Evolutionary conservation across 805 yeast genomes (phyloP), one percentile per base, ranked within the genome.

Genomic region (Nakazawaea holstii): DNA sequence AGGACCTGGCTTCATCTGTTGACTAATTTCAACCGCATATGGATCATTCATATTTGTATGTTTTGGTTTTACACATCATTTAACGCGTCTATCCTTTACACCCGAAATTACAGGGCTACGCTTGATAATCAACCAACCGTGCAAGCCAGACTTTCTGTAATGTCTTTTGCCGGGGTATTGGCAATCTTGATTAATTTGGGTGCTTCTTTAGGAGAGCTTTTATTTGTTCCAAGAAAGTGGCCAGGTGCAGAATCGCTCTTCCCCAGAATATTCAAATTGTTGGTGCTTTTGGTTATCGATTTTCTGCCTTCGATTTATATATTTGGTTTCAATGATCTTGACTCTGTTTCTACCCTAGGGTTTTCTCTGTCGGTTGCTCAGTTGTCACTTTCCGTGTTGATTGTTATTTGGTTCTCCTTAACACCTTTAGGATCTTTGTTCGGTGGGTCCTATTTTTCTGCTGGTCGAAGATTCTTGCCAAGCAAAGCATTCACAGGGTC

Each of bases 51-150:
- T 58, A 68, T 81, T 35, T 72, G 87, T 1, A 68, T 80, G 31
- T 87, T 84, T 61, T 87, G 96, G 96, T 77, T 80, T 49, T 87
- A 80, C 58, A 84, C 90, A 0, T 61, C 82, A 39, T 76, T 75
- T 59, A 85, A 87, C 59, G 70, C 90, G 0, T 82, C 87, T 1
- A 74, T 86, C 0, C 66, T 87, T 28, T 87, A 84, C 60, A 82
- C 89, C 0, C 65, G 66, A 35, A 66, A 76, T 45, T 85, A 84
- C 57, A 67, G 68, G 43, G 79, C 77, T 35, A 59, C 69, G 6
- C 53, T 70, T 40, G 75, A 85, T 55, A 82, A 78, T 58, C 76
- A 74, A 30, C 95, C 96, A 1, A 70, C 82, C 1, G 50, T 62
- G 3, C 82, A 81, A 47, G 71, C 80, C 0, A 69, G 70, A 14